A percentile compares a stretch with the other conserved stretches of the same genome.
Evolutionary conservation across 2,329 filamentous ascomycete genomes (phyloP).

Genomic region (Cladorrhinum sp.): DNA sequence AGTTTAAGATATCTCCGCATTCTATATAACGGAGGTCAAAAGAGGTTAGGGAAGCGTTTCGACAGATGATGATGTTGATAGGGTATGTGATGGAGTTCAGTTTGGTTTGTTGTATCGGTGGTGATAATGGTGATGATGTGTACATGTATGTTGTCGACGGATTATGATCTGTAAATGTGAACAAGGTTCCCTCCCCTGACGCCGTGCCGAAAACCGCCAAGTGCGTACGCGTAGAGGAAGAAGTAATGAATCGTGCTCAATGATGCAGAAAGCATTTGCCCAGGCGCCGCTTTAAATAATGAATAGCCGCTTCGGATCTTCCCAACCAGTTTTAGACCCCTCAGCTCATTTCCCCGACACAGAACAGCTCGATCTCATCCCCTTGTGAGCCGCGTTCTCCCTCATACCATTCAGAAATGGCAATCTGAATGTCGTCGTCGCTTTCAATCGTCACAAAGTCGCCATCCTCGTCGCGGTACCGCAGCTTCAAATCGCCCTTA

Average conservation of each 20-base stretch:
- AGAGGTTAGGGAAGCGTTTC: background rate
- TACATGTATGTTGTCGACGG: background rate
- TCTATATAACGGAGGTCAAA: background rate
- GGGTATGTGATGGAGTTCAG: background rate
- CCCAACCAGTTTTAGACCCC: background rate
- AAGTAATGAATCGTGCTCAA: background rate
- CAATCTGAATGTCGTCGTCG: constrained; percentile 94
- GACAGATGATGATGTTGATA: background rate
- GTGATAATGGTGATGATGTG: background rate
- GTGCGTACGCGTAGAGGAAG: background rate
- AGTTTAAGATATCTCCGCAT: background rate
- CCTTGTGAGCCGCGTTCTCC: constrained; percentile 58
- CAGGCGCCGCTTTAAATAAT: constrained; percentile 14
- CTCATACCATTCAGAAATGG: constrained; percentile 92
- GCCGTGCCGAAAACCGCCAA: background rate
- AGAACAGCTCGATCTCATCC: constrained; percentile 88
- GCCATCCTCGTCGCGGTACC: constrained; percentile 88
- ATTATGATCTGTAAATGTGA: background rate
- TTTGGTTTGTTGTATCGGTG: background rate
- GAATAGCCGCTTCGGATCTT: background rate
- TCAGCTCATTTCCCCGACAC: constrained; percentile 50
- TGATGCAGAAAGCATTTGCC: constrained; percentile 4
- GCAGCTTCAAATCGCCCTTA: constrained; percentile 77
- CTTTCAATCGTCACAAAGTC: constrained; percentile 92
- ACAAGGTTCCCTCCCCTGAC: background rate